Conservation (phyloP, 805 yeast genomes). For the Torulaspora delbrueckii region DNA sequence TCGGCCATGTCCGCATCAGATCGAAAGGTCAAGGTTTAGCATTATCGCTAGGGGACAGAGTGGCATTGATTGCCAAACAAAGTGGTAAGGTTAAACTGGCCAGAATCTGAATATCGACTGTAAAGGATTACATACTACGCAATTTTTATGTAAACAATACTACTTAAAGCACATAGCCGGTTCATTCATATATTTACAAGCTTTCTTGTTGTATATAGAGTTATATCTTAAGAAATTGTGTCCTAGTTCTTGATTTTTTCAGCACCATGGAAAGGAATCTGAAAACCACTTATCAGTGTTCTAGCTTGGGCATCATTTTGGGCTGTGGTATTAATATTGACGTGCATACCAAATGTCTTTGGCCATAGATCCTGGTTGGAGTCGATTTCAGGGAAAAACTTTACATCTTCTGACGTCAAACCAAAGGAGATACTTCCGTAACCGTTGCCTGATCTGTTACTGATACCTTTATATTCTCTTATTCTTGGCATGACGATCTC, state of each 20-base stretch:
- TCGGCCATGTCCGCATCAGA: slow-evolving; percentile 94
- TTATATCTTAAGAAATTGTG: neutral
- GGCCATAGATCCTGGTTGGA: slow-evolving; percentile 88
- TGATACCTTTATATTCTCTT: slow-evolving; percentile 78
- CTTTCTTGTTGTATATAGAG: neutral
- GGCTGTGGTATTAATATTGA: slow-evolving; percentile 82
- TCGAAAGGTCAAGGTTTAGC: slow-evolving; percentile 98
- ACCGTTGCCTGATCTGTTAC: slow-evolving; percentile 72
- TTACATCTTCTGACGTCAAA: slow-evolving; percentile 67
- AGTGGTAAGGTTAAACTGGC: slow-evolving; percentile 37
- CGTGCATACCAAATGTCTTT: slow-evolving; percentile 75
- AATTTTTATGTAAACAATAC: neutral
- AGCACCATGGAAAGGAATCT: slow-evolving; percentile 65
- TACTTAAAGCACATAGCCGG: neutral
- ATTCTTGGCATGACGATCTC: slow-evolving; percentile 92
- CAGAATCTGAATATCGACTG: slow-evolving; percentile 24
- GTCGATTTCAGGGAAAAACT: slow-evolving; percentile 89
- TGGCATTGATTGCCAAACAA: slow-evolving; percentile 73
- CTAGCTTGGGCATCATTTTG: slow-evolving; percentile 89
- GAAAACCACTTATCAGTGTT: slow-evolving; percentile 72
- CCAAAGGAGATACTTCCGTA: slow-evolving; percentile 87
- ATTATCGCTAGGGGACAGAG: slow-evolving; percentile 87
- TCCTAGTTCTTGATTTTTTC: slow-evolving; percentile 14
- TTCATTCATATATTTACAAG: slow-evolving; percentile 5
- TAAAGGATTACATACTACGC: neutral